Conservation (phyloP, 140 eudicot genomes). For the Anethum foeniculum region DNA sequence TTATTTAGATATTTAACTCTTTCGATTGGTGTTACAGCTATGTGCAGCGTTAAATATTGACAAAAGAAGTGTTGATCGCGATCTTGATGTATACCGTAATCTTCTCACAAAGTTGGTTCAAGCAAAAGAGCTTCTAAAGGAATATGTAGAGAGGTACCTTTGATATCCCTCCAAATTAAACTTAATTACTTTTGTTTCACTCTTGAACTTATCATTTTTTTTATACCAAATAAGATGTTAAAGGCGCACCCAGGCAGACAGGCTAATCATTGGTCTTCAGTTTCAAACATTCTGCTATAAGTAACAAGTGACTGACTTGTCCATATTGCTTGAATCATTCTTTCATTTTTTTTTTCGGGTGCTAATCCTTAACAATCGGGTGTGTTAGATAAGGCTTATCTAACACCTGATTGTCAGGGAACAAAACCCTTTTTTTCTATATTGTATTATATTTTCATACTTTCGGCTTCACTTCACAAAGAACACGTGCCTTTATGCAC, state of each 20-base stretch:
- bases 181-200: not conserved
- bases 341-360: not conserved
- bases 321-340: not conserved
- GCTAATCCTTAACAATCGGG: too few relatives aligned
- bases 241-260: not conserved
- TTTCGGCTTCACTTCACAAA: not conserved
- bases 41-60: slow-evolving; percentile 68
- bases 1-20: slow-evolving; percentile 9
- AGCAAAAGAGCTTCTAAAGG: slow-evolving; percentile 84
- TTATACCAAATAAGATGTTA: not conserved
- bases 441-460: not conserved
- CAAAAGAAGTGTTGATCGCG: slow-evolving; percentile 83
- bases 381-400: too few relatives aligned
- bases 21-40: slow-evolving; percentile 33
- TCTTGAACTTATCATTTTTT: not conserved
- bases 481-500: not conserved
- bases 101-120: slow-evolving; percentile 87
- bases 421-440: not conserved
- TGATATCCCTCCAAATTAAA: not conserved
- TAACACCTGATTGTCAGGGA: too few relatives aligned
- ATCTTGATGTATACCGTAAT: slow-evolving; percentile 94
- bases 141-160: slow-evolving; percentile 72
- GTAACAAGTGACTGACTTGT: not conserved
- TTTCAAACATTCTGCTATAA: not conserved
- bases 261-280: not conserved